Base-by-base conservation (phyloP, 768 basidiomycete genomes). In the Tylopilus intermedius region DNA sequence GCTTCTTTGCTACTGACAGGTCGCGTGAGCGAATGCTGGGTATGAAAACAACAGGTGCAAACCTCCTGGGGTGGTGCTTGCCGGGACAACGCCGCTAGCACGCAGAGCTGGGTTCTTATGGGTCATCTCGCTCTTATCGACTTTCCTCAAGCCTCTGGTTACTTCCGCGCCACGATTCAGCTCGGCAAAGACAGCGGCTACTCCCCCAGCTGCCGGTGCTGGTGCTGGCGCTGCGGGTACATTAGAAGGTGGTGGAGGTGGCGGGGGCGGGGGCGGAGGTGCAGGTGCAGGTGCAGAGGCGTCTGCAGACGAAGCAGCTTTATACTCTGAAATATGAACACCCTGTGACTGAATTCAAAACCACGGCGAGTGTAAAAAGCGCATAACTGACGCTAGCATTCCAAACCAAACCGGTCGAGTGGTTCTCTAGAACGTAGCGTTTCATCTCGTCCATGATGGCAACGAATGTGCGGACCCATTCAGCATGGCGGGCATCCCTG, bases 51-150 rank as follows among this genome's bases (percentile, higher is more conserved):
- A 56, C 22, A 72, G 66, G 18, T 32, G 58, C 69, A 47, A 43
- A 77, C 60, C 46, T 48, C 72, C 65, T 2, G 71, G 64, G 44
- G 56, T 1, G 33, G 77, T 72, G 51, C 50, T 37, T n/a, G 60
- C 76, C 64, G 76, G 83, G 61, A 75, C 90, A 22, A 71, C 69
- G 32, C 73, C 70, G 13, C 73, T 57, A 14, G 76, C 81, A 29
- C 96, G 75, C 35, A 99, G 72, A 9, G 83, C 79, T 0, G 96
- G 95, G 63, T 99, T 98, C 78, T 99, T 98, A 76, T 99, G 96
- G 3, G 94, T 97, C 94, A 95, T 94, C 69, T 97, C 88, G 57
- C 90, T 94, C 75, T 84, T 88, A 66, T 94, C 90, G 27, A 99
- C 96, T 68, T 96, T 97, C 59, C 88, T 84, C 61, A 99, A 69